These are phyloP conservation scores for Hymenoscyphus fraxineus DNA, from an alignment of 2,329 filamentous ascomycete genomes.

Conservation along the genomic window DNA sequence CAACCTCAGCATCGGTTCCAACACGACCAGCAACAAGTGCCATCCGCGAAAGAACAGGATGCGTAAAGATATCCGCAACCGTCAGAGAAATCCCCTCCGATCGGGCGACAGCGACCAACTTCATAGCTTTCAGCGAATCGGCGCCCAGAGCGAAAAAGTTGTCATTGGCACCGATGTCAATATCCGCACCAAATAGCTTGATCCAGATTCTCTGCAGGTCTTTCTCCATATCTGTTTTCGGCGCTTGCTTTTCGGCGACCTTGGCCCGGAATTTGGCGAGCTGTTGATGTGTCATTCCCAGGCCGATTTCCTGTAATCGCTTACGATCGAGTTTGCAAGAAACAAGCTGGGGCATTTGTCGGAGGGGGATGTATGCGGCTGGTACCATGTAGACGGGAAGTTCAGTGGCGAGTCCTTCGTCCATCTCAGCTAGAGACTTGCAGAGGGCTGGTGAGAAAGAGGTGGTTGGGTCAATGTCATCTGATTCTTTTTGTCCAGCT, in stretches of 20 bases:
- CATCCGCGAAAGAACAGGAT: slow-evolving; percentile 43
- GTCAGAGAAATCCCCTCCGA: slow-evolving; percentile 34
- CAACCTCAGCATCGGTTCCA: slow-evolving; percentile 9
- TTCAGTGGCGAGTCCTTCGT: slow-evolving; percentile 29
- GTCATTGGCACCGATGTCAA: slow-evolving; percentile 21
- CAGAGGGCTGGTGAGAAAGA: slow-evolving; percentile 45
- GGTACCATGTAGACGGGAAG: slow-evolving; percentile 36
- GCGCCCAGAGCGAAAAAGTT: slow-evolving; percentile 39
- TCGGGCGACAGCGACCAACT: slow-evolving; percentile 39
- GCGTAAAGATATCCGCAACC: slow-evolving; percentile 41
- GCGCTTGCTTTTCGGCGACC: slow-evolving; percentile 2
- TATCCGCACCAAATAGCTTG: slow-evolving; percentile 7
- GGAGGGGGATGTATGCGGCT: slow-evolving; percentile 32
- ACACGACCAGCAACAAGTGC: slow-evolving; percentile 32
- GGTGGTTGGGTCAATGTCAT: background rate
- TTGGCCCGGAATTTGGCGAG: slow-evolving; percentile 2
- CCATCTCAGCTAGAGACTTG: slow-evolving; percentile 1
- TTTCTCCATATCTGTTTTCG: slow-evolving; percentile 10
- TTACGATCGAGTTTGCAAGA: slow-evolving; percentile 39
- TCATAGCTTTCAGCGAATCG: slow-evolving; percentile 38
- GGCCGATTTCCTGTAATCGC: slow-evolving; percentile 22
- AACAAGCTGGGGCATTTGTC: slow-evolving; percentile 29
- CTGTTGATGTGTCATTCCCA: background rate
- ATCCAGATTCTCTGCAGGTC: slow-evolving; percentile 16
- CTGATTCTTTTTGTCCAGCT: slow-evolving; percentile 36